Conservation (phyloP, 371 early-diverging fungal species). For the Conidiobolus incongruus region DNA sequence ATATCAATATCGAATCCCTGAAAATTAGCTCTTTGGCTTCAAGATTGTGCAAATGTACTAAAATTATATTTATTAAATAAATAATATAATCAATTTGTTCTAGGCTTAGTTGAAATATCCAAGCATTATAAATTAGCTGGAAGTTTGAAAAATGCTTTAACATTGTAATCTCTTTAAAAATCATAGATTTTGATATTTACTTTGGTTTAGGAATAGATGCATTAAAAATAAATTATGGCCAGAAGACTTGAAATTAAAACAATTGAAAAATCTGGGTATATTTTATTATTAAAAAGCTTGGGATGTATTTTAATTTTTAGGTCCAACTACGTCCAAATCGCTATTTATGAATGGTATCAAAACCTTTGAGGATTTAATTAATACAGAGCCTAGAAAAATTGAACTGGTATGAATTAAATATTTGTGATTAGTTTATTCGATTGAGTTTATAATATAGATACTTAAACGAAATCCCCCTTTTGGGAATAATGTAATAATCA, state of each 20-base stretch:
- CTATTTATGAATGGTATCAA: background rate
- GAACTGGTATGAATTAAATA: background rate
- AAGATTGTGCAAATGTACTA: too few species aligned
- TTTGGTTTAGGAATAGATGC: background rate
- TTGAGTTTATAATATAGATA: background rate
- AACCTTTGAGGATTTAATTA: background rate
- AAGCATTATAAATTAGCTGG: background rate
- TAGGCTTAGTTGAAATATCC: background rate
- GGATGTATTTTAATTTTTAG: background rate
- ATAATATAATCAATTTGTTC: too few species aligned
- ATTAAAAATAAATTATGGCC: background rate
- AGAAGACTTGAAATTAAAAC: background rate
- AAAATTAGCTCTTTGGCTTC: too few species aligned
- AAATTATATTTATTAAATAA: too few species aligned
- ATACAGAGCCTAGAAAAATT: background rate
- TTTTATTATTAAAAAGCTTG: background rate
- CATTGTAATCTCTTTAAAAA: background rate
- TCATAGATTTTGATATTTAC: background rate
- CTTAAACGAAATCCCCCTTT: slow-evolving; percentile 3
- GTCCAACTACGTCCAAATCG: background rate
- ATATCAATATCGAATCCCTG: background rate
- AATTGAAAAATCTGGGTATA: slow-evolving; percentile 3
- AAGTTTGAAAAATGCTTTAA: background rate
- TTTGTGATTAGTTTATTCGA: background rate
- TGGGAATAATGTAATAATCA: background rate